Base-by-base conservation (phyloP, 2,329 filamentous ascomycete species). In the Aspergillus brasiliensis region DNA sequence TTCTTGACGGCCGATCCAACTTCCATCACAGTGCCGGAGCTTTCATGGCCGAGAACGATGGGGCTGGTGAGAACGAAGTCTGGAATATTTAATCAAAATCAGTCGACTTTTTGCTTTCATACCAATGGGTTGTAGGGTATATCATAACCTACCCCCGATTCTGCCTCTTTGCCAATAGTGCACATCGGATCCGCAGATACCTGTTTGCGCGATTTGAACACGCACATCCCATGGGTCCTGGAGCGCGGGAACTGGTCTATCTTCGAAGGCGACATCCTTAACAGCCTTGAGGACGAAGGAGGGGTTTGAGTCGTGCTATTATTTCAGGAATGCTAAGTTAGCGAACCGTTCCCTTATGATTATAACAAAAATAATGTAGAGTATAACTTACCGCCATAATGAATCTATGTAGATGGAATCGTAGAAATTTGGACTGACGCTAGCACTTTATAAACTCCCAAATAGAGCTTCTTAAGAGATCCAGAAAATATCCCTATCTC, bases 131-230 rank as follows among this genome's bases (percentile, higher is more conserved):
- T n/a, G n/a, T n/a, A n/a, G n/a, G n/a, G n/a, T n/a, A n/a, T n/a
- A n/a, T n/a, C n/a, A n/a, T n/a, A n/a, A n/a, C n/a, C n/a, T 59
- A 68, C 66, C 67, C 19, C 79, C 78, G 21, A 83, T 81, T 10
- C 77, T 74, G 3, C 82, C 83, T 51, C 78, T 62, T 44, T 73
- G 67, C 67, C 71, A 76, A 37, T 78, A 80, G 65, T 80, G 75
- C 11, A 81, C 76, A 60, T 82, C 80, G 49, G 75, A 78, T 25
- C 80, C 80, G 57, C 81, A 83, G 37, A 83, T 81, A 27, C 81
- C 75, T 0, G 79, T 82, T 63, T 80, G 78, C 51, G 77, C 72
- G 46, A 83, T 71, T 28, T 78, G 77, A 0, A 83, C 74, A 13
- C 77, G 73, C 0, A 83, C 79, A 58, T 82, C 78, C 56, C 65